Base-by-base conservation (phyloP, 495 filamentous ascomycete species). In the Bathelium albidoporum region DNA sequence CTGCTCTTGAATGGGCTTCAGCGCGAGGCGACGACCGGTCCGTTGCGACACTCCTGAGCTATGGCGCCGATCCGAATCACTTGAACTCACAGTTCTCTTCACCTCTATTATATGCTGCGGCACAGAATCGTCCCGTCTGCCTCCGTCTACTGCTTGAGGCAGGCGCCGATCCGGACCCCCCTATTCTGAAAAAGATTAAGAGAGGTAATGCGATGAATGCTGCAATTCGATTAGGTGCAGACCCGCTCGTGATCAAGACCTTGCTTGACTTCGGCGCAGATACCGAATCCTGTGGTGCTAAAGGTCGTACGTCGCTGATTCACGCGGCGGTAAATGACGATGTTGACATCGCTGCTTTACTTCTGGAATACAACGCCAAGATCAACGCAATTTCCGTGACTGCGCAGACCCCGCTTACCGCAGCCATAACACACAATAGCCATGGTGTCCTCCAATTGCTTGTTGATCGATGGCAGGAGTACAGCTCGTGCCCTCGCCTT, bases 341-440 rank as follows among this genome's bases (percentile, higher is more conserved):
- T 52, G 69, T 72, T 29, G 69, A 60, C 3, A 67, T 78, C 34
- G 73, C 77, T 20, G 66, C 69, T 20, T 31, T 79, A 53, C 62
- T 81, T 11, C 69, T 82, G 45, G 75, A 77, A 2, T 73, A 72
- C 22, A 74, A 73, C 2, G 73, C 75, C 0, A 68, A 81, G 52
- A 71, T 80, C 53, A 74, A 82, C 64, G 70, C 70, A 39, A 65
- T 43, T 16, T 64, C 66, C 9, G 53, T 45, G 20, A 52, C 49
- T 24, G 64, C 62, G n/a, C 49, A 43, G 22, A 70, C 70, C 44
- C 69, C 69, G 14, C 61, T 72, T 9, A 69, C 70, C 9, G 66
- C 66, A 32, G 66, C 66, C 1, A 68, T 62, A 52, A 68, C 41
- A 26, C 61, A 58, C 58, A 75, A 75, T 39, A 73, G 61, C 32